Evolutionary conservation across 805 yeast species (phyloP).

Genomic region (Candida silvicultrix): DNA sequence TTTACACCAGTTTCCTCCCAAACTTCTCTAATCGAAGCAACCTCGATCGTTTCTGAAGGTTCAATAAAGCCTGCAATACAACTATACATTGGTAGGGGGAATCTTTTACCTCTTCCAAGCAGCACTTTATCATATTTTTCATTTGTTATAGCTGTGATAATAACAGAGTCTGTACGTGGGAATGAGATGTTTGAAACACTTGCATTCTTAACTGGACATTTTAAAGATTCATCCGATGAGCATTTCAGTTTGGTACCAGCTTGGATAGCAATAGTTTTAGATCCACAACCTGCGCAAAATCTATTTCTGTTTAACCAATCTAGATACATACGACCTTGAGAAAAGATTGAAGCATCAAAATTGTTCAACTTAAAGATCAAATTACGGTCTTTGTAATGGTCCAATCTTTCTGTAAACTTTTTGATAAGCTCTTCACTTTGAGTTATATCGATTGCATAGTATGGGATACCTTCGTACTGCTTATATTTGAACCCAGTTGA

Average conservation of each 20-base stretch:
- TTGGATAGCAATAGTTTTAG: slow-evolving; percentile 48
- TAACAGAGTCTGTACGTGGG: slow-evolving; percentile 89
- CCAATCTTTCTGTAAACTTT: neutral
- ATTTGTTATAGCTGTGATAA: slow-evolving; percentile 74
- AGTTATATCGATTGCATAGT: slow-evolving; percentile 52
- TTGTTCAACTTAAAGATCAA: slow-evolving; percentile 19
- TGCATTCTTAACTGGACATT: slow-evolving; percentile 32
- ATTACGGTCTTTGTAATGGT: neutral
- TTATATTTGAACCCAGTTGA: slow-evolving; percentile 36
- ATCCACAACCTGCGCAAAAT: slow-evolving; percentile 89
- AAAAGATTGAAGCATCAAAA: slow-evolving; percentile 58
- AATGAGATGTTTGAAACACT: slow-evolving; percentile 72
- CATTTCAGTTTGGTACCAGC: slow-evolving; percentile 63
- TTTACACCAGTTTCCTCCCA: slow-evolving; percentile 94
- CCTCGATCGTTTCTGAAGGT: slow-evolving; percentile 88
- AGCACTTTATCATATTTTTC: slow-evolving; percentile 53
- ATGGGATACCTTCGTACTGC: slow-evolving; percentile 53
- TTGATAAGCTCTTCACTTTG: neutral
- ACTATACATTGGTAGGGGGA: slow-evolving; percentile 59
- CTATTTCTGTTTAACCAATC: slow-evolving; percentile 78
- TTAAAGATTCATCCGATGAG: slow-evolving; percentile 16
- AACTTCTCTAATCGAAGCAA: slow-evolving; percentile 80
- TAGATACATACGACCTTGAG: slow-evolving; percentile 77
- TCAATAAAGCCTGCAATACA: slow-evolving; percentile 96
- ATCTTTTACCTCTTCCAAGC: slow-evolving; percentile 64